Evolutionary conservation across 2,329 filamentous ascomycete species (phyloP).

Genomic region (Aureobasidium mangrovei): DNA sequence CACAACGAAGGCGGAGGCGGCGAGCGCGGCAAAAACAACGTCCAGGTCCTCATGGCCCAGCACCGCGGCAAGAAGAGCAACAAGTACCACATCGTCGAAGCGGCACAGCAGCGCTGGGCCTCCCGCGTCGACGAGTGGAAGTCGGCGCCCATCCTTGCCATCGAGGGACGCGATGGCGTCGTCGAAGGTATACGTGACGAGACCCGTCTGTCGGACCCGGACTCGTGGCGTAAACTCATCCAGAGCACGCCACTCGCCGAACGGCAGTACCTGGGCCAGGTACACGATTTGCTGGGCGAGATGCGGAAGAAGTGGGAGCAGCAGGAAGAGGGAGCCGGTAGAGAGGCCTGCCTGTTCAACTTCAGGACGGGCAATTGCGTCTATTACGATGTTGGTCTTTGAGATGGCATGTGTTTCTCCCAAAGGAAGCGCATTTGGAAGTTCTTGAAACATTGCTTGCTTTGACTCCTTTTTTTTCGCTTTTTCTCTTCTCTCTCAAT

Average conservation of each 20-base stretch:
- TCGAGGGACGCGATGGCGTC: constrained; percentile 79
- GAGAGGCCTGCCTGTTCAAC: constrained; percentile 84
- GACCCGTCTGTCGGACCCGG: constrained; percentile 67
- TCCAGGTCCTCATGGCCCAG: constrained; percentile 74
- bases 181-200: constrained; percentile 63
- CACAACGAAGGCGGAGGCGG: constrained; percentile 33
- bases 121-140: constrained; percentile 62
- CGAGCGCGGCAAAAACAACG: constrained; percentile 52
- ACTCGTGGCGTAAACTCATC: constrained; percentile 75
- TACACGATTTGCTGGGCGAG: constrained; percentile 64
- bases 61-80: constrained; percentile 89
- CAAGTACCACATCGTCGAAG: constrained; percentile 75
- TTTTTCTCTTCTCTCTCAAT: too few species aligned
- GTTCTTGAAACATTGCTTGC: too few species aligned
- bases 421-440: too few species aligned
- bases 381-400: constrained; percentile 66
- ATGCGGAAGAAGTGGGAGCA: constrained; percentile 49
- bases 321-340: constrained; percentile 35
- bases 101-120: constrained; percentile 49
- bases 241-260: constrained; percentile 69
- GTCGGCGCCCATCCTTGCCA: constrained; percentile 71
- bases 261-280: constrained; percentile 71
- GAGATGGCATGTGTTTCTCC: background rate
- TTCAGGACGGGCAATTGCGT: constrained; percentile 77
- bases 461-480: too few species aligned